Evolutionary conservation across 2,329 filamentous ascomycete genomes (phyloP).

Genomic region (Microsporum ferrugineum): DNA sequence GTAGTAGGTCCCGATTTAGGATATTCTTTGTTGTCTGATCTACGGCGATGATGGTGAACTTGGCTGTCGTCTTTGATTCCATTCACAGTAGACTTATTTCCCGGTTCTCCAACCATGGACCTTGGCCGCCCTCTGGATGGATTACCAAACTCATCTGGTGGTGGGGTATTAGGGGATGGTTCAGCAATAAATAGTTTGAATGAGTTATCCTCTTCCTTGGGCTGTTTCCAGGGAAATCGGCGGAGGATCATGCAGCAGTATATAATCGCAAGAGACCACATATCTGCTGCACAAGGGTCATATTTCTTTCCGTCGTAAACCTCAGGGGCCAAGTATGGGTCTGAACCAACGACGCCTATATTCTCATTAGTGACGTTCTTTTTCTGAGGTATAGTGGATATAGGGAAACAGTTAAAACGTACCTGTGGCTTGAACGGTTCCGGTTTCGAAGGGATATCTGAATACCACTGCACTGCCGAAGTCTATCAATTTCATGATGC

Average conservation of each 20-base stretch:
- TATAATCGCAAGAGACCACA: slow-evolving; percentile 97
- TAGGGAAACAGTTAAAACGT: slow-evolving; percentile 26
- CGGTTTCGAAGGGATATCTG: slow-evolving; percentile 90
- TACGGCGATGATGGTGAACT: slow-evolving; percentile 8
- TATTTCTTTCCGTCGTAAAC: slow-evolving; percentile 92
- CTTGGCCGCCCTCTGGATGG: slow-evolving; percentile 23
- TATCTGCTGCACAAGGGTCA: slow-evolving; percentile 84
- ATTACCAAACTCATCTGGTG: slow-evolving; percentile 24
- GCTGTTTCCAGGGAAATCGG: slow-evolving; percentile 94
- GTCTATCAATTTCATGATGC: slow-evolving; percentile 99
- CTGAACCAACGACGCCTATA: slow-evolving; percentile 66
- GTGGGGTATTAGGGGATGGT: slow-evolving; percentile 57
- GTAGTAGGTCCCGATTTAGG: slow-evolving; percentile 14
- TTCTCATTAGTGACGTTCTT: background rate
- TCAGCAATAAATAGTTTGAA: slow-evolving; percentile 85
- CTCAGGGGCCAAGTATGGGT: slow-evolving; percentile 92
- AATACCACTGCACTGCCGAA: slow-evolving; percentile 97
- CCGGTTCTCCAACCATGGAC: slow-evolving; percentile 27
- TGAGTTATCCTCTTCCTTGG: slow-evolving; percentile 80
- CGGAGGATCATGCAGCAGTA: slow-evolving; percentile 97
- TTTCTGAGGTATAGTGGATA: background rate
- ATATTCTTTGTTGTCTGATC: slow-evolving; percentile 4
- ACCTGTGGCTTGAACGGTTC: slow-evolving; percentile 72
- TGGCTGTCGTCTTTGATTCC: background rate
- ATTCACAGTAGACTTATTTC: background rate